Evolutionary conservation across 805 yeast genomes (phyloP), one percentile per base, ranked within the genome.

Genomic region (Teunomyces pallodes): DNA sequence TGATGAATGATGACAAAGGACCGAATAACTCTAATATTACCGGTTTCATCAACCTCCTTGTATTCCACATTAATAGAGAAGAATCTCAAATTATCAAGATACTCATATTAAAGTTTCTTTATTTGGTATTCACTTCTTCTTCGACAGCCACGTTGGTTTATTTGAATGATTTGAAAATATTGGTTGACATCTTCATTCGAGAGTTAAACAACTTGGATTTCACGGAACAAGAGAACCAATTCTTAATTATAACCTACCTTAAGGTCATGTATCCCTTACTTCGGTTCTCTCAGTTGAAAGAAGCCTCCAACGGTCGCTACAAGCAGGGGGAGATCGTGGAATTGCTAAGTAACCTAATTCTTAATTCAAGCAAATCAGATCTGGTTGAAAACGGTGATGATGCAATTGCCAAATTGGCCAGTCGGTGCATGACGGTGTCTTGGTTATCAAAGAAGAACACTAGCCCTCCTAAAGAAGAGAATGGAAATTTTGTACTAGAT

Each of bases 101-200:
- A 3, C 77, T 91, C 70, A 86, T 87, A 59, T 75, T 91, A 55
- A 91, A 91, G 65, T 75, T 89, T 48, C 69, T 91, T 7, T 89
- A 88, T 62, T 65, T 87, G 48, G 77, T 91, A 1, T 81, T 91
- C 65, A 83, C 91, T 2, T 80, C 83, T 3, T 74, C 83, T 5
- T 67, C 69, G 32, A 84, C 95, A 0, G 72, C 79, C 46, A 86
- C 84, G 49, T 75, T 84, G 56, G 80, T 90, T 43, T 91, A 91
- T 61, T 72, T 88, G 52, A 91, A 91, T 58, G 98, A 91, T 62
- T 67, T 91, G 49, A 84, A 86, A 56, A 95, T 91, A 5, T 76
- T 91, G 48, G 83, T 87, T 10, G 96, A 90, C 59, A 90, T 91
- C 8, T 74, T 91, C 45, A 74, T 91, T 1, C 71, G 98, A 46